Conservation (phyloP, 768 basidiomycete genomes). For the Naganishia friedmannii region DNA sequence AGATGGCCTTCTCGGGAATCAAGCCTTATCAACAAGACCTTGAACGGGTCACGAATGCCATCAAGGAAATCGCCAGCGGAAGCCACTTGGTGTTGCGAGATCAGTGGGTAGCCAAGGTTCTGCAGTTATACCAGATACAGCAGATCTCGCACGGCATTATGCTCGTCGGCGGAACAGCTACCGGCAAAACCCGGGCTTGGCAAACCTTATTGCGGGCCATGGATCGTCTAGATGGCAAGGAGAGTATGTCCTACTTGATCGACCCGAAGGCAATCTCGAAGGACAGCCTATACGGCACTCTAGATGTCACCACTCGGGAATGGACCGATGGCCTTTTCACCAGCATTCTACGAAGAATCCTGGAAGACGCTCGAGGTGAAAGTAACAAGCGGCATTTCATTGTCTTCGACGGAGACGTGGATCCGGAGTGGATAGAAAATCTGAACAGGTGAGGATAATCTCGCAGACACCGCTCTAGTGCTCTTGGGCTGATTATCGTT, state of each 20-base stretch:
- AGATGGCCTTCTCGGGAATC: constrained; percentile 96
- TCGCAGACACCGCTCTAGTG: background rate
- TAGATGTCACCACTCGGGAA: constrained; percentile 94
- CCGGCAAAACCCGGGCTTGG: constrained; percentile 96
- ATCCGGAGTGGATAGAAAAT: constrained; percentile 99
- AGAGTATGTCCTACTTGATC: constrained; percentile 92
- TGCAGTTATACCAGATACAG: constrained; percentile 98
- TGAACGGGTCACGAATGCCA: constrained; percentile 77
- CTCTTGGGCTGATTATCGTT: background rate
- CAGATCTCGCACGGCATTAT: constrained; percentile 99
- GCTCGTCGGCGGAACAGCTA: constrained; percentile 99
- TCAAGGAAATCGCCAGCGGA: constrained; percentile 79
- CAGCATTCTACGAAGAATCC: constrained; percentile 92
- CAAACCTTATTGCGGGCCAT: constrained; percentile 84
- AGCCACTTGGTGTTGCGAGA: constrained; percentile 81
- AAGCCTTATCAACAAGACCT: constrained; percentile 86
- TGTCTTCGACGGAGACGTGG: constrained; percentile 98
- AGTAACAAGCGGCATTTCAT: constrained; percentile 98
- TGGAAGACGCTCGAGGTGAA: constrained; percentile 97
- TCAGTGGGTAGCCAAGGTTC: constrained; percentile 88
- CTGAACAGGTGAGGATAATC: constrained; percentile 76
- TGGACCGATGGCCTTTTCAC: constrained; percentile 99
- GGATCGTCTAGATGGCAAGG: constrained; percentile 82
- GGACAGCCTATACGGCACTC: constrained; percentile 92
- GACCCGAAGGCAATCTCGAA: constrained; percentile 99